These are phyloP conservation scores for Hyphopichia buzzinii DNA, from an alignment of 1,139 yeast genomes.

Conservation along the genomic window DNA sequence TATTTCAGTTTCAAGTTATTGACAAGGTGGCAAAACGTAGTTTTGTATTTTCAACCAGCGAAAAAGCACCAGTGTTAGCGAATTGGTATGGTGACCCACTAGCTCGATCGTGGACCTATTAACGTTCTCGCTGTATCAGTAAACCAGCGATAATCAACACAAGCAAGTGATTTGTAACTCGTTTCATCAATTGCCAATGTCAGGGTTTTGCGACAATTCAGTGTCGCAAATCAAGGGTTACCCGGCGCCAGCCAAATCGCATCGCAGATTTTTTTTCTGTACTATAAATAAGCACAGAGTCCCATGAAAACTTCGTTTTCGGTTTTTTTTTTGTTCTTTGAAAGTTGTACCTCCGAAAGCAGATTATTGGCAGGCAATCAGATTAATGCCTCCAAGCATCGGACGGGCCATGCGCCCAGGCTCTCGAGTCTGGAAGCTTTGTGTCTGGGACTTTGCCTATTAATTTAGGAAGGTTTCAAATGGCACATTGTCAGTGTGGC, in stretches of 20 bases:
- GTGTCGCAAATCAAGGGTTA: constrained; percentile 3
- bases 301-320: constrained; percentile 4
- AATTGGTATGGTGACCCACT: too few relatives aligned
- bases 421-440: constrained; percentile 13
- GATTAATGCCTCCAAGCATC: constrained; percentile 8
- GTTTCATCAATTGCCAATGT: too few relatives aligned
- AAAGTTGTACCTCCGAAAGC: constrained; percentile 40
- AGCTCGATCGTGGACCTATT: too few relatives aligned
- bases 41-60: too few relatives aligned
- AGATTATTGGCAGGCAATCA: constrained; percentile 29
- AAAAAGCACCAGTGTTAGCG: too few relatives aligned
- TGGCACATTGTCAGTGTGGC: constrained; percentile 15
- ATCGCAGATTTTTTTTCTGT: neutral
- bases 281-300: neutral
- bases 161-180: too few relatives aligned
- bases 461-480: constrained; percentile 43
- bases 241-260: constrained; percentile 1
- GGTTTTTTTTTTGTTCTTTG: constrained; percentile 21
- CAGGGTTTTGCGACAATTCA: too few relatives aligned
- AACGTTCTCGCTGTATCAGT: too few relatives aligned
- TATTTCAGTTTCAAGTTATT: too few relatives aligned
- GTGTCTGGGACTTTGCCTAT: constrained; percentile 42
- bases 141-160: too few relatives aligned
- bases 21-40: too few relatives aligned
- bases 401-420: constrained; percentile 9